A percentile compares a stretch with the other conserved stretches of the same genome.
Evolutionary conservation across 1,284 basidiomycete species (phyloP).

Genomic region (Afroboletus lepidellus): DNA sequence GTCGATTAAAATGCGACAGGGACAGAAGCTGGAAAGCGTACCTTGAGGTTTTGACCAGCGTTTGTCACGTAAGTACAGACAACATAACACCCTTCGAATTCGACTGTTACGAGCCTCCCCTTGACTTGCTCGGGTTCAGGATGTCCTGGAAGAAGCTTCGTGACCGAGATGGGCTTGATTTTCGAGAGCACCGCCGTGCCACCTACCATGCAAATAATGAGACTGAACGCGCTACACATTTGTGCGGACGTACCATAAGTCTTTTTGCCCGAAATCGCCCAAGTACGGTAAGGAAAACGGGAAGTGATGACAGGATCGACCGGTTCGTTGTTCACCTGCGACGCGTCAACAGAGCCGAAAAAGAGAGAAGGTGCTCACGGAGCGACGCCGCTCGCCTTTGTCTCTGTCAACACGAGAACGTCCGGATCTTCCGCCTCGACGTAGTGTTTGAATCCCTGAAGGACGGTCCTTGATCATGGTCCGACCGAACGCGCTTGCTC

Average conservation of each 20-base stretch:
- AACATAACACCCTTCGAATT: constrained; percentile 71
- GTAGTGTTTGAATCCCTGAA: constrained; percentile 76
- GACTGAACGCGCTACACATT: neutral
- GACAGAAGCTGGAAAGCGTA: constrained; percentile 24
- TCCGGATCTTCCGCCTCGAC: constrained; percentile 83
- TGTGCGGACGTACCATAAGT: constrained; percentile 55
- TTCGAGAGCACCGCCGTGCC: constrained; percentile 85
- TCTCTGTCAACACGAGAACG: constrained; percentile 77
- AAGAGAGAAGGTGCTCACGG: neutral
- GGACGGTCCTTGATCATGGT: neutral
- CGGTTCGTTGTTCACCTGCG: constrained; percentile 65
- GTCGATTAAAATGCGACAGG: neutral
- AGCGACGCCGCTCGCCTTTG: constrained; percentile 51
- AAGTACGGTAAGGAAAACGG: constrained; percentile 69
- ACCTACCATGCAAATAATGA: constrained; percentile 45
- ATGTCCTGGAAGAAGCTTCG: constrained; percentile 69
- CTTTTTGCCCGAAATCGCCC: constrained; percentile 75
- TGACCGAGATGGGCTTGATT: constrained; percentile 65
- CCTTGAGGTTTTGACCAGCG: constrained; percentile 79
- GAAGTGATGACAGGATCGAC: constrained; percentile 53
- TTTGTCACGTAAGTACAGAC: constrained; percentile 89
- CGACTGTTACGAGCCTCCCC: constrained; percentile 78
- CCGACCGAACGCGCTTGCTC: neutral
- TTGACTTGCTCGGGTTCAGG: constrained; percentile 62
- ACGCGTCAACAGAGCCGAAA: neutral